Conservation (phyloP, 768 basidiomycete species). For the Fistulinella prunicolor region DNA sequence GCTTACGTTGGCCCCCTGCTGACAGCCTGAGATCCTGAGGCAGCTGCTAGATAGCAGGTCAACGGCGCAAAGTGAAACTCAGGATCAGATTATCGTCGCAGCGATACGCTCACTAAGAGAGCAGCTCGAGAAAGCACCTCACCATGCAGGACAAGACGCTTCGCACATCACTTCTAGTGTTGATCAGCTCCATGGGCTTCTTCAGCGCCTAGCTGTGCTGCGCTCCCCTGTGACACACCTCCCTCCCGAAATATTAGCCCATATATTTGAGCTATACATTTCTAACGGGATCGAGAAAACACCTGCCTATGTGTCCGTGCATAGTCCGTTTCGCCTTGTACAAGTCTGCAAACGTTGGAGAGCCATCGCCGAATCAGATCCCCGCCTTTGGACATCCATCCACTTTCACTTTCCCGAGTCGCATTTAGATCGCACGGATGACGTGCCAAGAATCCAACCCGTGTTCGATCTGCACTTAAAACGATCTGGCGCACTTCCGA, state of each 20-base stretch:
- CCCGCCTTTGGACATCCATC: constrained; percentile 25
- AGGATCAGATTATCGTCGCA: not conserved
- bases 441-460: constrained; percentile 1
- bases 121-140: not conserved
- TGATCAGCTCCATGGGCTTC: not conserved
- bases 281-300: not conserved
- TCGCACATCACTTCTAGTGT: too few species aligned
- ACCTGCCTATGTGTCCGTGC: not conserved
- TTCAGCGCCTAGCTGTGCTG: not conserved
- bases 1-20: not conserved
- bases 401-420: constrained; percentile 10
- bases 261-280: constrained; percentile 12
- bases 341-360: constrained; percentile 24
- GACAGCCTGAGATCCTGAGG: not conserved
- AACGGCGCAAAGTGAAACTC: not conserved
- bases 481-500: constrained; percentile 11
- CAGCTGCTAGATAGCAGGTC: not conserved
- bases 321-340: constrained; percentile 11
- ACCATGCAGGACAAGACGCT: not conserved
- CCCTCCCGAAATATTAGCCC: constrained; percentile 36
- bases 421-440: not conserved
- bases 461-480: constrained; percentile 11
- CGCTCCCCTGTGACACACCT: constrained; percentile 7
- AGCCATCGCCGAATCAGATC: constrained; percentile 6
- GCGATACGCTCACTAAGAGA: not conserved